Base-by-base conservation (phyloP, 108 stramenopile species). In the Conticribra weissflogii region DNA sequence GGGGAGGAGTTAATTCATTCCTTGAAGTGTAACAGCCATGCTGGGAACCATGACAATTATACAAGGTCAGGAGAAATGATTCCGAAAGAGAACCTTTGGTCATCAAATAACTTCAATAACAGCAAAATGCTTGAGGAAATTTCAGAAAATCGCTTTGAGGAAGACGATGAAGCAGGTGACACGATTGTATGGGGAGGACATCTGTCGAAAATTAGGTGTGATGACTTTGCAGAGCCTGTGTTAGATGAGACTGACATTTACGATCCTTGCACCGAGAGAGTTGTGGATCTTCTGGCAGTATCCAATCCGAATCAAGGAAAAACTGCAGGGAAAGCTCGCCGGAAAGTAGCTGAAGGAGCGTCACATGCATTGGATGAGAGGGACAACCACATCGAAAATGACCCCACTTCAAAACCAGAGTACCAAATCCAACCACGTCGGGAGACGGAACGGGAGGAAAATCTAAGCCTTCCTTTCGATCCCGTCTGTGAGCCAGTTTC, bases 1-100 rank as follows among this genome's bases (percentile, higher is more conserved):
- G 76, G 85, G 31, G 97, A 98, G 68, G 77, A 93, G 50, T 48
- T 74, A 5, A 94, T 91, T 28, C 93, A 94, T 81, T 59, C 83
- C 32, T 48, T 88, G 32, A 79, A 72, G 19, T 56, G 57, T 8
- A 44, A n/a, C 45, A 32, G 47, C 19, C 18, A 59, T 31, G 22
- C 52, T 53, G 36, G 25, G 27, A 70, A 19, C 15, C 27, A 33
- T 53, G 48, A 19, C 27, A 62, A 32, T 33, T 18, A n/a, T n/a
- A n/a, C n/a, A n/a, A n/a, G n/a, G n/a, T n/a, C n/a, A n/a, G n/a
- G n/a, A n/a, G n/a, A n/a, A n/a, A n/a, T n/a, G n/a, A n/a, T n/a
- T n/a, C n/a, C n/a, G n/a, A n/a, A n/a, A n/a, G n/a, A n/a, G n/a
- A n/a, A n/a, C n/a, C n/a, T n/a, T n/a, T n/a, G n/a, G n/a, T n/a